Conservation (phyloP, 257 asterid species). For the Coffea eugenioides region DNA sequence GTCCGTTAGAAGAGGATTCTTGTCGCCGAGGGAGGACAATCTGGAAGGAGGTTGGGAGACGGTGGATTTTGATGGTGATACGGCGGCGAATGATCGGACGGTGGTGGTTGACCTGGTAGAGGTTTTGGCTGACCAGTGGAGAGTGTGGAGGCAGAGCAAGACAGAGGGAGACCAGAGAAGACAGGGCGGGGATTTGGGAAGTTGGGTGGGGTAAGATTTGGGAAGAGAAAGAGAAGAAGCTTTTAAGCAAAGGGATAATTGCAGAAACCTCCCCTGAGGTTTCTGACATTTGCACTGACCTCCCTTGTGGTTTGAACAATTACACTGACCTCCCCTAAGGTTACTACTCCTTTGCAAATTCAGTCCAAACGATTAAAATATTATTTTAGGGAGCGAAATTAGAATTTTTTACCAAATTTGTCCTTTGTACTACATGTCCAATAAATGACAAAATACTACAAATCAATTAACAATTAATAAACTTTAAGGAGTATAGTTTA, state of each 20-base stretch:
- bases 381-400: too few relatives aligned
- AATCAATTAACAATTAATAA: too few relatives aligned
- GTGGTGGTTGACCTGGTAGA: slow-evolving; percentile 18
- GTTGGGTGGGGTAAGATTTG: slow-evolving; percentile 26
- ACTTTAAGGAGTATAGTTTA: too few relatives aligned
- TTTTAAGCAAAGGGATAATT: slow-evolving; percentile 45
- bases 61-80: slow-evolving; percentile 24
- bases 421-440: too few relatives aligned
- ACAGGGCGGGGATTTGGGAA: slow-evolving; percentile 57
- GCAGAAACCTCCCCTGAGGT: too few relatives aligned
- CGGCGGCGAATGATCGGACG: slow-evolving; percentile 43
- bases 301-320: too few relatives aligned
- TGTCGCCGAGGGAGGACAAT: slow-evolving; percentile 30
- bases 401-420: too few relatives aligned
- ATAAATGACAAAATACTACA: too few relatives aligned
- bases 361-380: too few relatives aligned
- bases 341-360: too few relatives aligned
- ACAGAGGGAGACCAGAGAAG: slow-evolving; percentile 73
- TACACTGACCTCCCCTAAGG: too few relatives aligned
- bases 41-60: slow-evolving; percentile 7
- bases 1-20: slow-evolving; percentile 67
- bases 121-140: slow-evolving; percentile 21
- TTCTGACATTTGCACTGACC: too few relatives aligned
- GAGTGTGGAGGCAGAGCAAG: slow-evolving; percentile 55
- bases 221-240: slow-evolving; percentile 17